Evolutionary conservation across 2,329 filamentous ascomycete species (phyloP).

Genomic region (Colletotrichum sp.): DNA sequence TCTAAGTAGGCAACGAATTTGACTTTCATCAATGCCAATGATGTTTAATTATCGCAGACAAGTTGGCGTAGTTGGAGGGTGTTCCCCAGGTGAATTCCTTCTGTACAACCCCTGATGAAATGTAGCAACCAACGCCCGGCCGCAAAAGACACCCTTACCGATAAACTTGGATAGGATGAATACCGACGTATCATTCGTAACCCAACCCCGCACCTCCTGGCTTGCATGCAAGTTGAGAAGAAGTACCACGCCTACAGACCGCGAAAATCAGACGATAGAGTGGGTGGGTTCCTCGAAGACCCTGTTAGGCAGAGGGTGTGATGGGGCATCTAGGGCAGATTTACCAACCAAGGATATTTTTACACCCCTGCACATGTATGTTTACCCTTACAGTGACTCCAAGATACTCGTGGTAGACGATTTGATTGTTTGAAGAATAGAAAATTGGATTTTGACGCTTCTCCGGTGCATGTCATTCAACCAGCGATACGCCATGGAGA

Average conservation of each 20-base stretch:
- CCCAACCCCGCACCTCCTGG: neutral
- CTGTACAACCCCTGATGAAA: neutral
- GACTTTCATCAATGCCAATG: neutral
- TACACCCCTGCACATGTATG: neutral
- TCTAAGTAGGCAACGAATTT: neutral
- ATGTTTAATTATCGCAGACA: accelerated
- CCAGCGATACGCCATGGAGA: neutral
- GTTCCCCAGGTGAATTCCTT: neutral
- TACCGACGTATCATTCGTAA: neutral
- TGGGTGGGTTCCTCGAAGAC: neutral
- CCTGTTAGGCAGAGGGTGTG: neutral
- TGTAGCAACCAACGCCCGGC: neutral
- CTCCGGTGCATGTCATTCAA: neutral
- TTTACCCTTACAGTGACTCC: neutral
- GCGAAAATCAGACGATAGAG: neutral
- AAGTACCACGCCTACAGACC: neutral
- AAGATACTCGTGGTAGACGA: neutral
- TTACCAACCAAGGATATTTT: neutral
- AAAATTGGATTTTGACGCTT: neutral
- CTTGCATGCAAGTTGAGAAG: neutral
- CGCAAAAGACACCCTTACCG: neutral
- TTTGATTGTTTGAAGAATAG: neutral
- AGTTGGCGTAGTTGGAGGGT: neutral
- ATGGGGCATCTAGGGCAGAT: neutral
- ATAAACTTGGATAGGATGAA: neutral